phyloP scores from a whole-genome alignment of 1,284 basidiomycete genomes.

The Ustilago trichophora region DNA sequence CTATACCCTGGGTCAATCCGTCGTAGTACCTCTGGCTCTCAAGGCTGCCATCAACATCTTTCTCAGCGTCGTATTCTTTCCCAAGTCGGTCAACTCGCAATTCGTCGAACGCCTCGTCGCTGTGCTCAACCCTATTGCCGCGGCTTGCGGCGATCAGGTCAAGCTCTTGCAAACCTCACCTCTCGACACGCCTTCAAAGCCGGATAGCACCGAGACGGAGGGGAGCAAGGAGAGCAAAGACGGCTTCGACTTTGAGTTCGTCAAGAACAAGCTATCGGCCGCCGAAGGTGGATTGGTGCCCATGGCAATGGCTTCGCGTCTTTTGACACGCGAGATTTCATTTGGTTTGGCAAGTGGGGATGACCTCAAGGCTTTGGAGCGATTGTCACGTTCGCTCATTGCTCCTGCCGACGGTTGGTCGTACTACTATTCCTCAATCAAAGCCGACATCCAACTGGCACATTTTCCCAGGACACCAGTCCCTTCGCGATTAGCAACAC shows the following conservation, averaged over 20 bases:
- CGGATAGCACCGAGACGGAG: too few species aligned
- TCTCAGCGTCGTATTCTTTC: conserved; percentile 74
- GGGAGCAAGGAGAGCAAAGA: conserved; percentile 44
- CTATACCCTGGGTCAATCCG: conserved; percentile 72
- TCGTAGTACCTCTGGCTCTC: conserved; percentile 74
- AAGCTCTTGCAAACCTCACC: conserved; percentile 70
- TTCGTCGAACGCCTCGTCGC: conserved; percentile 72
- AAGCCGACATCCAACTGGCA: conserved; percentile 39
- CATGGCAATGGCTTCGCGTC: conserved; percentile 71
- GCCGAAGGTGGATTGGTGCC: conserved; percentile 73
- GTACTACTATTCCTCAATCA: conserved; percentile 69
- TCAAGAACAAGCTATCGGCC: conserved; percentile 66
- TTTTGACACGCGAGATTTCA: conserved; percentile 75
- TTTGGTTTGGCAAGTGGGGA: conserved; percentile 74
- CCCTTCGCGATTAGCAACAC: conserved; percentile 35
- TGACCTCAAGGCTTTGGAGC: conserved; percentile 73
- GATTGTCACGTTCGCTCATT: conserved; percentile 35
- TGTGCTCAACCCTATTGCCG: conserved; percentile 71
- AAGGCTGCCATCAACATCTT: conserved; percentile 74
- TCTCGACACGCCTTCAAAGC: conserved; percentile 65
- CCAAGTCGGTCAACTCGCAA: conserved; percentile 74
- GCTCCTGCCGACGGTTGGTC: conserved; percentile 75
- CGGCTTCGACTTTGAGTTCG: conserved; percentile 67
- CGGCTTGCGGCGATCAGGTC: conserved; percentile 71
- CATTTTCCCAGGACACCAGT: conserved; percentile 51